phyloP scores from a whole-genome alignment of 371 early-diverging fungal genomes.

The Blakeslea trispora region DNA sequence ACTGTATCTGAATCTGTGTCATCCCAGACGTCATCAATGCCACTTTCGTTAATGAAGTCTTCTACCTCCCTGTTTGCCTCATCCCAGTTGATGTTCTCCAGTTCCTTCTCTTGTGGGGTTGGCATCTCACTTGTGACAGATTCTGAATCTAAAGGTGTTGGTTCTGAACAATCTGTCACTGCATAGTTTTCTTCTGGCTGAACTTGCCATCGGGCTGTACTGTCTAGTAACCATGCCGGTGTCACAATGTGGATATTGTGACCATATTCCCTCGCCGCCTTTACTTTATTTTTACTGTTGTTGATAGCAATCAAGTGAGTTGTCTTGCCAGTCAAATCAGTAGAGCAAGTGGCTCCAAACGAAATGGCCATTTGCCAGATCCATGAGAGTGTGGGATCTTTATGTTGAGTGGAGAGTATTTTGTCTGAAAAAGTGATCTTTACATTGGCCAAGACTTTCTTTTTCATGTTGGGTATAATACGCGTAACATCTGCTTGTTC shows the following conservation, averaged over 20 bases:
- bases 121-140: neutral
- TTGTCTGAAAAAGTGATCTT: conserved; percentile 52
- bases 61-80: conserved; percentile 61
- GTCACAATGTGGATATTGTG: conserved; percentile 52
- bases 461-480: conserved; percentile 55
- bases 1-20: conserved; percentile 41
- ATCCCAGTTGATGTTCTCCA: conserved; percentile 57
- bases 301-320: conserved; percentile 78
- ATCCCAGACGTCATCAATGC: conserved; percentile 53
- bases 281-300: conserved; percentile 54
- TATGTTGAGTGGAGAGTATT: conserved; percentile 19
- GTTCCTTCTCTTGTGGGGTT: conserved; percentile 16
- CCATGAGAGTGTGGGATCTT: conserved; percentile 51
- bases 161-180: conserved; percentile 42
- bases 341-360: conserved; percentile 72
- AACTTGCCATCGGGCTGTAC: conserved; percentile 57
- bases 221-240: conserved; percentile 65
- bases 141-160: conserved; percentile 33
- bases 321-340: conserved; percentile 54
- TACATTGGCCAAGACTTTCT: conserved; percentile 45
- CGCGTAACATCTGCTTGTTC: conserved; percentile 51
- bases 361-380: conserved; percentile 71
- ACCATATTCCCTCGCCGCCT: conserved; percentile 48
- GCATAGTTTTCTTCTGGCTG: conserved; percentile 59
- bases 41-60: conserved; percentile 59